Base-by-base conservation (phyloP, 2,329 filamentous ascomycete genomes). In the Trichoderma harzianum region DNA sequence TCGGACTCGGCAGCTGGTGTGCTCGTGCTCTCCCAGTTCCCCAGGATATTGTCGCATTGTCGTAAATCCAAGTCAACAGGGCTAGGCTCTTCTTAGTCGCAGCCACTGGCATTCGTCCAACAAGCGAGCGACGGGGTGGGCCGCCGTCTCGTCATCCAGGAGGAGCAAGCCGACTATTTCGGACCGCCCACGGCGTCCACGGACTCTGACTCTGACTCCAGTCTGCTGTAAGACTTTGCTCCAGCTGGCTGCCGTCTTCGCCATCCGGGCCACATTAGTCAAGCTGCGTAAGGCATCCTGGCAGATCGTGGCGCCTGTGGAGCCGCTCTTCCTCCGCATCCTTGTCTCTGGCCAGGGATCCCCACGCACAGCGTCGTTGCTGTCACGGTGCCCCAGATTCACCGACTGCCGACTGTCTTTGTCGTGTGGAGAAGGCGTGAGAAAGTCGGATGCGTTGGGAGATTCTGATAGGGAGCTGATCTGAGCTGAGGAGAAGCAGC, bases 261-360 rank as follows among this genome's bases (percentile, higher is more conserved):
- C 39, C 39, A 51, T 69, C 51, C 55, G 66, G 55, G 30, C 26
- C 16, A 53, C n/a, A 57, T 67, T 67, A 58, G 53, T 28, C 60
- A 24, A 63, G 51, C 53, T 39, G 36, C 53, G 53, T 51, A 60
- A 30, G 24, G 53, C 66, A 69, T 61, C 36, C 57, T 51, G 58
- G 55, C 39, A 69, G 67, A 69, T 69, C 67, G 67, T 69, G 67
- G 67, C 57, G 57, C 8, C 28, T 62, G 67, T 69, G 67, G 67
- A 62, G 14, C 53, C 55, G 57, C 24, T n/a, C 21, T 26, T 24
- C 64, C 57, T 53, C 16, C 36, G 64, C n/a, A 36, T 53, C 21
- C 39, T 18, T 14, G 16, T 18, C 64, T 51, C 18, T 53, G 30
- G 4, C 55, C 39, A 61, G 55, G 53, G 32, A 36, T 68, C 66